Percentiles rank a stretch among this genome's conserved stretches.
These are phyloP conservation scores for Pseudogymnoascus verrucosus DNA, from an alignment of 2,329 filamentous ascomycete species.

Conservation along the genomic window DNA sequence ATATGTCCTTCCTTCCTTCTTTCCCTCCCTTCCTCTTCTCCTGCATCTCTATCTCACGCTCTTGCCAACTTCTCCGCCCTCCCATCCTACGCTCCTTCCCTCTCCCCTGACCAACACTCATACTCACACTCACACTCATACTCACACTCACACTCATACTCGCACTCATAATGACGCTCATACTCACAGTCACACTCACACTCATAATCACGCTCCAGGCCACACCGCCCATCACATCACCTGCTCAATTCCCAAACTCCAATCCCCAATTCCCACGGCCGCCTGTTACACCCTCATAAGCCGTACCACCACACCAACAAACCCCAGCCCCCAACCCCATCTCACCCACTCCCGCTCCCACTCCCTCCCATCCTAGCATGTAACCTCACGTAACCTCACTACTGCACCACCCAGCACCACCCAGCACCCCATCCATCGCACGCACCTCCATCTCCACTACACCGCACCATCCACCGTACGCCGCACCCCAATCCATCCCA, in stretches of 20 bases:
- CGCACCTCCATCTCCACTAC: neutral
- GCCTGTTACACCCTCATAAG: neutral
- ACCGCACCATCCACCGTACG: neutral
- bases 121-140: neutral
- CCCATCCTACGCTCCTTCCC: neutral
- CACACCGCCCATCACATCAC: neutral
- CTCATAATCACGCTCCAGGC: neutral
- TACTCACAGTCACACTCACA: neutral
- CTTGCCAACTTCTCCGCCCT: neutral
- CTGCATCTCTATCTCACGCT: neutral
- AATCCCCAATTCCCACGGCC: neutral
- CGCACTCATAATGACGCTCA: neutral
- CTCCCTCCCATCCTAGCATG: neutral
- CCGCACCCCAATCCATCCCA: neutral
- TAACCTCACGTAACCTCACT: neutral
- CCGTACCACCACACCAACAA: neutral
- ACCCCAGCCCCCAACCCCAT: neutral
- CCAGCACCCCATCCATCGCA: neutral
- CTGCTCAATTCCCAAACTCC: neutral
- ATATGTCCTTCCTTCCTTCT: neutral
- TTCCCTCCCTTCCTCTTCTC: neutral
- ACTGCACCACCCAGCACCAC: neutral
- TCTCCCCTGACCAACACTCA: neutral
- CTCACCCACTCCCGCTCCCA: neutral
- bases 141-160: neutral